Evolutionary conservation across 306 rosid species (phyloP).

Genomic region (Cercis canadensis): DNA sequence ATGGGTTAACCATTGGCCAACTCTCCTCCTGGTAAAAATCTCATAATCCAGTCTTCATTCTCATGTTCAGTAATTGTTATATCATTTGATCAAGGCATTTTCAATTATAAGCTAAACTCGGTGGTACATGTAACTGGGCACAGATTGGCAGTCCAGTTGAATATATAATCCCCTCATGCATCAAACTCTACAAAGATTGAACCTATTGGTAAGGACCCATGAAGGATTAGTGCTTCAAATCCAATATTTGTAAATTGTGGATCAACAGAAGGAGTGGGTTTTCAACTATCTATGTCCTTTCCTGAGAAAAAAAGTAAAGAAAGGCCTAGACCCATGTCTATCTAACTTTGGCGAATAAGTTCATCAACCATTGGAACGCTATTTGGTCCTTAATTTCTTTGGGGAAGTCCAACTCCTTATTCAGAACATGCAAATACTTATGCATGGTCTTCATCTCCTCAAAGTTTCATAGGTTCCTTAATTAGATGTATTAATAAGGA

Average conservation of each 20-base stretch:
- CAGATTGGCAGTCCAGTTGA: slow-evolving; percentile 85
- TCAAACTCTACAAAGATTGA: slow-evolving; percentile 76
- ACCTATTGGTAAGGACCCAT: slow-evolving; percentile 91
- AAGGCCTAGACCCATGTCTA: slow-evolving; percentile 66
- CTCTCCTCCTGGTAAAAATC: slow-evolving; percentile 85
- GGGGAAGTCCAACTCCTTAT: slow-evolving; percentile 91
- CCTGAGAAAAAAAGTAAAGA: slow-evolving; percentile 68
- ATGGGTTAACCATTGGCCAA: slow-evolving; percentile 81
- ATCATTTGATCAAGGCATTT: slow-evolving; percentile 21
- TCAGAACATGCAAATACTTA: slow-evolving; percentile 64
- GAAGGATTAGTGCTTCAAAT: slow-evolving; percentile 58
- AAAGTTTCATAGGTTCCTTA: too few relatives aligned
- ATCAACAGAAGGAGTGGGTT: slow-evolving; percentile 59
- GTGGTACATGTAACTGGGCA: slow-evolving; percentile 72
- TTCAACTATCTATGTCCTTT: slow-evolving; percentile 72
- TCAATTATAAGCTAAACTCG: slow-evolving; percentile 30
- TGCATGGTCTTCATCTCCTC: slow-evolving; percentile 75
- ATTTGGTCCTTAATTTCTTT: slow-evolving; percentile 93
- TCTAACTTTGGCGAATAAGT: slow-evolving; percentile 61
- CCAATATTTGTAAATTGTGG: slow-evolving; percentile 54
- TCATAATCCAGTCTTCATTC: slow-evolving; percentile 31
- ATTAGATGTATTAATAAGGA: too few relatives aligned
- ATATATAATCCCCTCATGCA: slow-evolving; percentile 62
- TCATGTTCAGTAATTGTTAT: slow-evolving; percentile 6
- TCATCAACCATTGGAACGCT: slow-evolving; percentile 77